Evolutionary conservation across 73 alveolate species (phyloP).

Genomic region (Tetrahymena malaccensis): DNA sequence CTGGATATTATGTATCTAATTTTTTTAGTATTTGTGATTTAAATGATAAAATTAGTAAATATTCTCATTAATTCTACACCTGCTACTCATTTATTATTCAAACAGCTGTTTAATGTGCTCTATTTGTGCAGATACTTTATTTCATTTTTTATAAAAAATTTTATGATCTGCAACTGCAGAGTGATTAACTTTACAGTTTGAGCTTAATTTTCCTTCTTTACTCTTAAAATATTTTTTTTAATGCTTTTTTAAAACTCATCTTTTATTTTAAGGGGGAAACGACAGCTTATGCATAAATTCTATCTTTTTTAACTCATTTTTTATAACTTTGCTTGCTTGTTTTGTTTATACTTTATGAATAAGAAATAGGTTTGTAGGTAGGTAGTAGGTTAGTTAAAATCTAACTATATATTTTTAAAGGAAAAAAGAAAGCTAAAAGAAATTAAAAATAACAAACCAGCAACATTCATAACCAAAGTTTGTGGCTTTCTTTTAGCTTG

Average conservation of each 20-base stretch:
- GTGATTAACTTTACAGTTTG: background rate
- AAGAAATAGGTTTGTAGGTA: background rate
- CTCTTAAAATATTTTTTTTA: too few relatives aligned
- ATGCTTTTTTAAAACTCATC: background rate
- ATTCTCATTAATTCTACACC: background rate
- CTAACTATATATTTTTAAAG: background rate
- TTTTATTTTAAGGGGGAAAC: background rate
- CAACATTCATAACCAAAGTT: background rate
- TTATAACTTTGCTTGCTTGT: background rate
- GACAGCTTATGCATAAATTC: background rate
- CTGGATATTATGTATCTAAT: constrained; percentile 42
- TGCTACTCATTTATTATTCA: background rate
- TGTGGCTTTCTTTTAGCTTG: background rate
- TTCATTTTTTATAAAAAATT: background rate
- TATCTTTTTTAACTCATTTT: background rate
- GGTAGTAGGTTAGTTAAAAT: background rate
- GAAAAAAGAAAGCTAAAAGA: background rate
- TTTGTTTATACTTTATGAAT: background rate
- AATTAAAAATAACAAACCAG: background rate
- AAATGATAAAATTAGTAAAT: background rate
- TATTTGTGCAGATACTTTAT: background rate
- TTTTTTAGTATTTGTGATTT: background rate
- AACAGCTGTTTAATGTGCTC: background rate
- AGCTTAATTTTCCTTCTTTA: background rate
- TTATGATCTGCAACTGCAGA: background rate